phyloP scores from a whole-genome alignment of 1,139 yeast species.

The Yamadazyma dendronema region DNA sequence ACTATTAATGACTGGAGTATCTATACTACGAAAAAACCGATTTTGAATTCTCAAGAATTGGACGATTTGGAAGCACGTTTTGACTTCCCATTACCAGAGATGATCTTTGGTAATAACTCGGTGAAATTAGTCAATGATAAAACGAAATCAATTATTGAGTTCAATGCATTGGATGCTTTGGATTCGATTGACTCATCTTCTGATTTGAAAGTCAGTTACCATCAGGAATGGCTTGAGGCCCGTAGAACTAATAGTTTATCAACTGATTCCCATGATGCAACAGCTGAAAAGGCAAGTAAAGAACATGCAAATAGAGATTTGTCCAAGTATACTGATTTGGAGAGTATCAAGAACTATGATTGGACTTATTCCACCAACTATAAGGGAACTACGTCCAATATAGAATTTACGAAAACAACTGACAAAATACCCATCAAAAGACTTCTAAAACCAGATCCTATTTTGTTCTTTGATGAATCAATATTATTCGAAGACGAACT shows the following conservation, averaged over 20 bases:
- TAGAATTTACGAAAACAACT: constrained; percentile 21
- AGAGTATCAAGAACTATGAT: constrained; percentile 71
- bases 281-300: constrained; percentile 28
- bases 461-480: constrained; percentile 84
- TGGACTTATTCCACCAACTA: constrained; percentile 93
- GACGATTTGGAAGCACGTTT: constrained; percentile 61
- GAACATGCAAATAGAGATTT: constrained; percentile 31
- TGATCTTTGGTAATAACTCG: constrained; percentile 91
- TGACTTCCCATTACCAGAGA: constrained; percentile 88
- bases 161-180: constrained; percentile 80
- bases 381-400: constrained; percentile 50
- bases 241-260: constrained; percentile 39
- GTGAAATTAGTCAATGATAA: constrained; percentile 49
- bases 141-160: constrained; percentile 51
- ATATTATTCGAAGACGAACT: constrained; percentile 89
- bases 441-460: constrained; percentile 76
- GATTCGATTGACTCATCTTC: constrained; percentile 53
- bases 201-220: constrained; percentile 68
- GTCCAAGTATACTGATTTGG: constrained; percentile 40
- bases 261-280: constrained; percentile 20
- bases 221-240: constrained; percentile 82
- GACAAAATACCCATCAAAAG: constrained; percentile 64
- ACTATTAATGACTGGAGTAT: constrained; percentile 74
- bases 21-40: constrained; percentile 71
- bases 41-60: constrained; percentile 69